Conservation (phyloP, 345 rosid species). For the Nephelium lappaceum region DNA sequence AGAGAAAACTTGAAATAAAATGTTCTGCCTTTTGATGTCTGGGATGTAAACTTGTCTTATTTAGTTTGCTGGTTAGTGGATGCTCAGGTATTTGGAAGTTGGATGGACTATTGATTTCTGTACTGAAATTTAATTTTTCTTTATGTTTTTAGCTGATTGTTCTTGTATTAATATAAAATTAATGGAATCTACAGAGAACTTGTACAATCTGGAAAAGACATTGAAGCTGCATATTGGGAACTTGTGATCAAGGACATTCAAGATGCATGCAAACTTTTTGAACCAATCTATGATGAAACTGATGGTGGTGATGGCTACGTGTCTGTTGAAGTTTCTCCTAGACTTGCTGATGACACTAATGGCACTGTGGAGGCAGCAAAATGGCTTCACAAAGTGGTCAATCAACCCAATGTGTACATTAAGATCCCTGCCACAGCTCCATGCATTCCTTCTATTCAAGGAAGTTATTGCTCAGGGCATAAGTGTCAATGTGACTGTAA, state of each 20-base stretch:
- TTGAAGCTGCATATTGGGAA: conserved; percentile 94
- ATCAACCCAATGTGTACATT: conserved; percentile 86
- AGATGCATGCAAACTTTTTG: conserved; percentile 96
- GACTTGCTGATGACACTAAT: conserved; percentile 85
- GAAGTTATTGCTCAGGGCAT: conserved; percentile 87
- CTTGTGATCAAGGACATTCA: conserved; percentile 98
- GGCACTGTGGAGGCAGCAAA: conserved; percentile 94
- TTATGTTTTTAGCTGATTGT: too few relatives aligned
- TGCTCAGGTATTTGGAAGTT: conserved; percentile 3
- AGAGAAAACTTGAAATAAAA: neutral
- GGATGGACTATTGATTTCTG: neutral
- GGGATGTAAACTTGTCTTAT: neutral
- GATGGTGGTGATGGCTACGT: conserved; percentile 95
- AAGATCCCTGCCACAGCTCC: conserved; percentile 97
- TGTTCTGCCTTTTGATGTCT: conserved; percentile 2
- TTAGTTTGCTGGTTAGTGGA: neutral
- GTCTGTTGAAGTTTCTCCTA: conserved; percentile 97
- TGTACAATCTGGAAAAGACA: conserved; percentile 86
- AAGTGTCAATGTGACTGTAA: conserved; percentile 95
- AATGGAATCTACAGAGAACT: conserved; percentile 61
- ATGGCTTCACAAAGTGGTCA: conserved; percentile 82
- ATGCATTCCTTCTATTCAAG: conserved; percentile 88
- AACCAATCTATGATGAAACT: conserved; percentile 86
- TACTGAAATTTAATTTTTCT: neutral
- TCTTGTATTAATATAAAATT: neutral